Base-by-base conservation (phyloP, 2,329 filamentous ascomycete species). In the Botrytis fabae region DNA sequence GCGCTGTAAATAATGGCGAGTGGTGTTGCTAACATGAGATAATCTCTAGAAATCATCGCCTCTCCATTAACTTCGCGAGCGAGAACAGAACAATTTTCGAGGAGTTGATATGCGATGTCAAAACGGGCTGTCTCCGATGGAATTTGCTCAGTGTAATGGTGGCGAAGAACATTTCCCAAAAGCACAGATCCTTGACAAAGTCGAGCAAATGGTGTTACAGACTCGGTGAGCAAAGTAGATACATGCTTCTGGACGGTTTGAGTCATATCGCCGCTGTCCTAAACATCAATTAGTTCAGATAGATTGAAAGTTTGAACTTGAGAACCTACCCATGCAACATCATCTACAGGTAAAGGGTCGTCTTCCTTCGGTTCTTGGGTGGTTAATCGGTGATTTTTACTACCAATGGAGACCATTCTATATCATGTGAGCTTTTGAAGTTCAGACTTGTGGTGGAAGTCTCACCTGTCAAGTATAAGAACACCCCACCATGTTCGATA, bases 131-230 rank as follows among this genome's bases (percentile, higher is more conserved):
- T 75, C 70, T 80, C 79, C 35, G 75, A 73, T 5, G 72, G 61
- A n/a, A 74, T 44, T 7, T 71, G 70, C 22, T 77, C 75, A 5
- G 69, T 76, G 32, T 78, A 76, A 70, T 80, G 75, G 75, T 84
- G 81, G 9, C 68, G 69, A 16, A 83, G 75, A n/a, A 81, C 79
- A 72, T 80, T 79, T 57, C 80, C 81, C 35, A 83, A 69, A 65
- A 83, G 78, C 32, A 82, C 77, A 32, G 79, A 80, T 32, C 80
- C 79, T 77, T 85, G 83, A 70, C 82, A 83, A 60, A 89, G 82
- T 73, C 86, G 84, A 7, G 85, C 85, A 80, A 87, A 89, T 59
- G 87, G 81, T 32, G 84, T 82, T 71, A 85, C 77, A 14, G 85
- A 77, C 14, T 86, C 85, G 42, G 82, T 82, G 74, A 86, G 80